Percentiles rank a stretch among this genome's conserved stretches.
Evolutionary conservation across 2,329 filamentous ascomycete genomes (phyloP).

Genomic region (Aspergillus sp.): DNA sequence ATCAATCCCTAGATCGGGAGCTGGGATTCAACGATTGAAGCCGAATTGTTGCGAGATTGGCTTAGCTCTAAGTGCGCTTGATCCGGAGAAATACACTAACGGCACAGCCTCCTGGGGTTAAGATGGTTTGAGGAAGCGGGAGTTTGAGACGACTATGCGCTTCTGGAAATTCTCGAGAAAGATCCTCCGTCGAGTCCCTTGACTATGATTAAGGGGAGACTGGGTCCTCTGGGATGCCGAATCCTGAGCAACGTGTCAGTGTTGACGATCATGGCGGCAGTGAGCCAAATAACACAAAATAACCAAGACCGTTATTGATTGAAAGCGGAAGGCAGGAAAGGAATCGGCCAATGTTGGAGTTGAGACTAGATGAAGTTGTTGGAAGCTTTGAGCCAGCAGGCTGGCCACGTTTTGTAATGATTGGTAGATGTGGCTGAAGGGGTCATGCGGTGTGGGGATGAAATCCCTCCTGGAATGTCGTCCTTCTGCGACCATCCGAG

Average conservation of each 20-base stretch:
- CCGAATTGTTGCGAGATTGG: background rate
- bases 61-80: background rate
- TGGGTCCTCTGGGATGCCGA: background rate
- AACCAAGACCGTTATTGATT: background rate
- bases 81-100: background rate
- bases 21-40: background rate
- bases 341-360: background rate
- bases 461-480: background rate
- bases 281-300: background rate
- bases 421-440: constrained; percentile 13
- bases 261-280: background rate
- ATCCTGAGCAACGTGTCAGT: background rate
- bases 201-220: background rate
- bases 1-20: background rate
- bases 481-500: background rate
- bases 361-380: background rate
- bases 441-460: constrained; percentile 16
- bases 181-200: background rate
- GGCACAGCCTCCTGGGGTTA: constrained; percentile 8
- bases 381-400: constrained; percentile 15
- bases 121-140: background rate
- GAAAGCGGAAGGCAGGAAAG: background rate
- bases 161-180: background rate
- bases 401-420: constrained; percentile 21
- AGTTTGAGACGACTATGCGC: background rate